These are phyloP conservation scores for Haematococcus lacustris DNA, from an alignment of 139 green algal species.

Conservation along the genomic window DNA sequence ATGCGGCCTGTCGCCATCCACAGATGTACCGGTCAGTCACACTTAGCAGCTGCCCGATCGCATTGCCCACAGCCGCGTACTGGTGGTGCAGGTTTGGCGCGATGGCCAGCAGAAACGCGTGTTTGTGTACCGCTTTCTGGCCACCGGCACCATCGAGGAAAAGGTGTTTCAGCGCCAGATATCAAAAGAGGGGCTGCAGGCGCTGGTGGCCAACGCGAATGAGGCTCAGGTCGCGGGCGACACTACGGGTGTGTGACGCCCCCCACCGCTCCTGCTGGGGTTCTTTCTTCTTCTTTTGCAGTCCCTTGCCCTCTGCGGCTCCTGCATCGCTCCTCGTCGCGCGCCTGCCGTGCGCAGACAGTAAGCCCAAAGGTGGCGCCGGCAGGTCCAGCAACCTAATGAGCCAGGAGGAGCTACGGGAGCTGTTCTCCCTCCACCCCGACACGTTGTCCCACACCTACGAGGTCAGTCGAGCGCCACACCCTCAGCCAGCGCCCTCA, in stretches of 20 bases:
- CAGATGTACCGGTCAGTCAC: no score
- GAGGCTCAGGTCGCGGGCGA: neutral
- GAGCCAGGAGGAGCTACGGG: conserved; percentile 80
- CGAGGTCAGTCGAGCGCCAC: no score
- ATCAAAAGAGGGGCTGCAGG: conserved; percentile 51
- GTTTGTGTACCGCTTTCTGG: conserved; percentile 95
- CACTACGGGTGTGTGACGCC: no score
- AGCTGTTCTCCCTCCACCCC: conserved; percentile 91
- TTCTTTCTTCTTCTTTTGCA: no score
- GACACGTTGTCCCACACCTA: conserved; percentile 9
- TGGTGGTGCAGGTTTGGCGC: conserved; percentile 80
- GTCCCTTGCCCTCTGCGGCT: no score
- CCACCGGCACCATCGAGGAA: conserved; percentile 94
- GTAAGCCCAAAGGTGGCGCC: neutral
- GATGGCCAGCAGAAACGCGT: conserved; percentile 95
- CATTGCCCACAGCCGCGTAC: neutral
- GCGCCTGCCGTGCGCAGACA: no score
- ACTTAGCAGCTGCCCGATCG: neutral
- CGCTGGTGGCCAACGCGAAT: neutral
- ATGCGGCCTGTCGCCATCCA: neutral
- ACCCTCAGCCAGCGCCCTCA: no score
- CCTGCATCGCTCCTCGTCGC: no score
- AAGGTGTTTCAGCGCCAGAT: conserved; percentile 69
- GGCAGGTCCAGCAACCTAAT: conserved; percentile 41
- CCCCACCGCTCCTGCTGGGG: no score